Evolutionary conservation across 2,329 filamentous ascomycete genomes (phyloP).

Genomic region (Ophiostoma tasmaniense): DNA sequence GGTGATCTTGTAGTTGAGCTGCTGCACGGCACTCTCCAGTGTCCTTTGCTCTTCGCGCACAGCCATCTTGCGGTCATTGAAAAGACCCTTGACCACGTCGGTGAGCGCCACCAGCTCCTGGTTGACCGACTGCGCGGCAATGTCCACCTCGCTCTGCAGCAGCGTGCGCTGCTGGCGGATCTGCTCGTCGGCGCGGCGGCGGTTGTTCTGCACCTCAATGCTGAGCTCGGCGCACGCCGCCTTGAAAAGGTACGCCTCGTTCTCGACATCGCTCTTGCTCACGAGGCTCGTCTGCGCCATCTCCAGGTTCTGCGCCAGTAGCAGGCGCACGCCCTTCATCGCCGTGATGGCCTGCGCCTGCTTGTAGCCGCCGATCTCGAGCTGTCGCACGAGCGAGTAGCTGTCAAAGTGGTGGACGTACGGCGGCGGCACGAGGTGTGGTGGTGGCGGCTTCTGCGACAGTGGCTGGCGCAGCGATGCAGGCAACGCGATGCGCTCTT

Average conservation of each 20-base stretch:
- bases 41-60: constrained; percentile 80
- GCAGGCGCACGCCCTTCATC: constrained; percentile 83
- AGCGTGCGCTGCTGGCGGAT: constrained; percentile 76
- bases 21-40: constrained; percentile 80
- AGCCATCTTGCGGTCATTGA: constrained; percentile 90
- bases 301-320: constrained; percentile 71
- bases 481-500: constrained; percentile 3
- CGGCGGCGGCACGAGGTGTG: constrained; percentile 62
- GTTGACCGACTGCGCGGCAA: constrained; percentile 71
- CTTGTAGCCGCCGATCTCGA: constrained; percentile 63
- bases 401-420: constrained; percentile 97
- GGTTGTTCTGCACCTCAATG: constrained; percentile 73
- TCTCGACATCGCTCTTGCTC: constrained; percentile 87
- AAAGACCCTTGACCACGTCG: constrained; percentile 90
- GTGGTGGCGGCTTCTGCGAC: constrained; percentile 37
- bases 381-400: constrained; percentile 75
- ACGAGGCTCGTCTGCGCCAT: constrained; percentile 73
- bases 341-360: constrained; percentile 67
- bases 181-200: constrained; percentile 68
- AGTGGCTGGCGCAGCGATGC: constrained; percentile 21
- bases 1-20: constrained; percentile 94
- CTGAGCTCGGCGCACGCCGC: constrained; percentile 88
- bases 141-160: constrained; percentile 92
- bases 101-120: constrained; percentile 76
- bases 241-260: constrained; percentile 87